Conservation (phyloP, 768 basidiomycete genomes). For the Suillus plorans region DNA sequence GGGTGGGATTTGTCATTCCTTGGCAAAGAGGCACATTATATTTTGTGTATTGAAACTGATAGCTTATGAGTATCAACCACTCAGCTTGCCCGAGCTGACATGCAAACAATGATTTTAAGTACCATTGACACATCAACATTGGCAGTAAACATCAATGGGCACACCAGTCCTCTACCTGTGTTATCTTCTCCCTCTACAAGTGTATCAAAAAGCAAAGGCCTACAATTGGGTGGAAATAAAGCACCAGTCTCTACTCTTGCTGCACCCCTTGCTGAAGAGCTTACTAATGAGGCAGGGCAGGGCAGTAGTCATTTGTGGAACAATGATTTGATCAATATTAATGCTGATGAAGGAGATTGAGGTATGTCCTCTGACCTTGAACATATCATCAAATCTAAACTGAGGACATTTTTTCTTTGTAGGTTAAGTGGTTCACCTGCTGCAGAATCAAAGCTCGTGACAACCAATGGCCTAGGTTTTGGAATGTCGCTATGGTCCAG, state of each 20-base stretch:
- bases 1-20: too few species aligned
- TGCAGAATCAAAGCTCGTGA: constrained; percentile 22
- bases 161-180: background rate
- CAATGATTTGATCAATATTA: constrained; percentile 88
- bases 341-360: constrained; percentile 94
- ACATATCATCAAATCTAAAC: background rate
- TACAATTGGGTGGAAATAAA: constrained; percentile 71
- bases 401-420: background rate
- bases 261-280: constrained; percentile 66
- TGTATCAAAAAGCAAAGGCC: constrained; percentile 48
- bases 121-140: too few species aligned
- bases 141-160: background rate
- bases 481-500: constrained; percentile 12
- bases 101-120: too few species aligned
- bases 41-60: too few species aligned
- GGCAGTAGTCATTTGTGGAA: constrained; percentile 61
- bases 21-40: too few species aligned
- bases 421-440: constrained; percentile 55
- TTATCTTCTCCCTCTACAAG: constrained; percentile 9
- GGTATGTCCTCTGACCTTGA: constrained; percentile 52
- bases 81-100: too few species aligned
- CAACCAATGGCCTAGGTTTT: constrained; percentile 27
- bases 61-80: too few species aligned
- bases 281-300: constrained; percentile 32
- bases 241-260: constrained; percentile 33